phyloP scores from a whole-genome alignment of 2,329 filamentous ascomycete genomes.

The Fonsecaea erecta region DNA sequence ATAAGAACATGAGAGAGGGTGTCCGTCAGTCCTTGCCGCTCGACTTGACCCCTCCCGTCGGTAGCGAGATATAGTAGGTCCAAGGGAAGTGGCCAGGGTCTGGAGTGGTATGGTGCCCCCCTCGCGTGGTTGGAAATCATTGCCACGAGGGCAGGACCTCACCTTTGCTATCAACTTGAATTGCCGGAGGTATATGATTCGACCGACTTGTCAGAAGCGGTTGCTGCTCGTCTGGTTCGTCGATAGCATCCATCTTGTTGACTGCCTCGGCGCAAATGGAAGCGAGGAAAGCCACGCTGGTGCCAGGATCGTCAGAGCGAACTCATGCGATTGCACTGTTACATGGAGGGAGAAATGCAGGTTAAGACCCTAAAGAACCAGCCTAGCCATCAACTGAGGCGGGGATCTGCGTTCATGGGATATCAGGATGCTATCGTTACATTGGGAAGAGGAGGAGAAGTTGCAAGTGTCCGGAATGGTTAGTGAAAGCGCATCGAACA shows the following conservation, averaged over 20 bases:
- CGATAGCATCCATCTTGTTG: conserved; percentile 16
- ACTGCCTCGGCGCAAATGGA: background rate
- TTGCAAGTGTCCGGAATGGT: conserved; percentile 10
- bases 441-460: conserved; percentile 27
- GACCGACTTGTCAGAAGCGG: conserved; percentile 9
- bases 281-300: background rate
- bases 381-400: background rate
- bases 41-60: conserved; percentile 18
- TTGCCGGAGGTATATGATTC: background rate
- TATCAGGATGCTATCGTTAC: conserved; percentile 20
- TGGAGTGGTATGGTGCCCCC: background rate
- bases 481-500: background rate
- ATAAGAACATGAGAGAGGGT: conserved; percentile 16
- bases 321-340: conserved; percentile 10
- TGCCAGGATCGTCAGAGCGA: background rate
- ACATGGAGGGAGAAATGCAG: conserved; percentile 13
- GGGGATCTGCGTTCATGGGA: conserved; percentile 24
- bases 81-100: conserved; percentile 6
- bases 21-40: conserved; percentile 14
- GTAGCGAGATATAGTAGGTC: conserved; percentile 19
- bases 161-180: conserved; percentile 13
- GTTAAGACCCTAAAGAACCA: conserved; percentile 3
- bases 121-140: background rate
- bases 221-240: conserved; percentile 7
- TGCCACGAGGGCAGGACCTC: conserved; percentile 10